Evolutionary conservation across 2,329 filamentous ascomycete genomes (phyloP).

Genomic region (Trichophyton schoenleinii): DNA sequence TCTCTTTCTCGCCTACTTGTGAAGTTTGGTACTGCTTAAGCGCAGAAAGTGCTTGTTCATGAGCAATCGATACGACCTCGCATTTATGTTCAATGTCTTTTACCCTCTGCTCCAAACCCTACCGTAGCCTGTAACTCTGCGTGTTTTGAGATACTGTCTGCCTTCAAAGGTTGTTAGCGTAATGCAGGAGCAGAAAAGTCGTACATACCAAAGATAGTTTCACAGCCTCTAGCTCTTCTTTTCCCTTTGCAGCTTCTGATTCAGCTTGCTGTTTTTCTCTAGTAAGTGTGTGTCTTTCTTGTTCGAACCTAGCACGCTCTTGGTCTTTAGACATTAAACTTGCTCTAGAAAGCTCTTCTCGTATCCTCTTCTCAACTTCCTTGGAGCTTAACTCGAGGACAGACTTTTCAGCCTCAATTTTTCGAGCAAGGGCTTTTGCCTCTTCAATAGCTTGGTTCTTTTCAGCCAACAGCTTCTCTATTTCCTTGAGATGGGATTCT

Average conservation of each 20-base stretch:
- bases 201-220: conserved; percentile 18
- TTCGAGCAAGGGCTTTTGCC: conserved; percentile 12
- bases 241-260: conserved; percentile 11
- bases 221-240: conserved; percentile 15
- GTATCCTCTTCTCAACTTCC: conserved; percentile 18
- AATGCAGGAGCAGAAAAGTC: not conserved
- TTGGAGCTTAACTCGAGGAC: conserved; percentile 16
- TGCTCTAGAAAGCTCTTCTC: conserved; percentile 23
- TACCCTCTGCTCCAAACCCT: conserved; percentile 9
- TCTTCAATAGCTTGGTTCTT: conserved; percentile 18
- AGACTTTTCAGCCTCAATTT: conserved; percentile 17
- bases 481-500: not conserved
- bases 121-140: not conserved
- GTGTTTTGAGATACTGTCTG: not conserved
- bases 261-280: conserved; percentile 19
- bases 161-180: not conserved
- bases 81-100: conserved; percentile 15
- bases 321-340: conserved; percentile 19
- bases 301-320: conserved; percentile 20
- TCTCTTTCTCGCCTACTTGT: conserved; percentile 3
- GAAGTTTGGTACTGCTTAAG: conserved; percentile 15
- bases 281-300: conserved; percentile 18
- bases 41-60: conserved; percentile 14
- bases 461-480: conserved; percentile 14
- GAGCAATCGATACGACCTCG: conserved; percentile 12